These are phyloP conservation scores for Skeletonema tropicum DNA, from an alignment of 108 stramenopile species.

Conservation along the genomic window DNA sequence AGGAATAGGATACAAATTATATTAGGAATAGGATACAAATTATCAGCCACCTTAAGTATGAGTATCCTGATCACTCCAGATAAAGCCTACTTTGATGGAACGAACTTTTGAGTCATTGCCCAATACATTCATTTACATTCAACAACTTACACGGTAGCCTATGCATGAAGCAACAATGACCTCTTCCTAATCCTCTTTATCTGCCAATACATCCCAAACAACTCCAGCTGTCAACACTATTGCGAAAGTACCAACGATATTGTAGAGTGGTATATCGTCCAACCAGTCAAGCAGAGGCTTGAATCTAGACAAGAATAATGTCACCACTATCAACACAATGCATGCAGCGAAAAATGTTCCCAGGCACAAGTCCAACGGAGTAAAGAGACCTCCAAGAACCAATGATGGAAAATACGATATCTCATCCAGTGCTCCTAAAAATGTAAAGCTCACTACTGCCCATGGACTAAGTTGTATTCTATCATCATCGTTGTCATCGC, in stretches of 20 bases:
- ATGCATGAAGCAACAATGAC: not conserved
- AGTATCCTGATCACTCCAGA: too few species aligned
- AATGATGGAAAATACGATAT: conserved; percentile 76
- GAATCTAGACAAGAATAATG: conserved; percentile 50
- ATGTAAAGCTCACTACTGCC: conserved; percentile 60
- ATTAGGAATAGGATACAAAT: too few species aligned
- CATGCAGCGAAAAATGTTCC: conserved; percentile 69
- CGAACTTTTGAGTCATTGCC: too few species aligned
- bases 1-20: too few species aligned
- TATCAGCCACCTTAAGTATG: too few species aligned
- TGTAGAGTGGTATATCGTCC: conserved; percentile 68
- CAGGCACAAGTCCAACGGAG: conserved; percentile 58
- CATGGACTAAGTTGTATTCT: conserved; percentile 43
- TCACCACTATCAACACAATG: conserved; percentile 57
- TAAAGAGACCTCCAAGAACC: conserved; percentile 67
- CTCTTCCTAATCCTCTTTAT: not conserved
- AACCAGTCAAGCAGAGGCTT: conserved; percentile 63
- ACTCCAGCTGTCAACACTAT: conserved; percentile 56
- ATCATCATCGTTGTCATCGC: conserved; percentile 31
- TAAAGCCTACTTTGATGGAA: too few species aligned
- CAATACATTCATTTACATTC: too few species aligned
- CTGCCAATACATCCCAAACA: conserved; percentile 25
- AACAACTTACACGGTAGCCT: too few species aligned
- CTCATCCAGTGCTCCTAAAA: conserved; percentile 73
- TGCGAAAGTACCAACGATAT: conserved; percentile 65